These are phyloP conservation scores for Lactarius vividus DNA, from an alignment of 768 basidiomycete species.

Conservation along the genomic window DNA sequence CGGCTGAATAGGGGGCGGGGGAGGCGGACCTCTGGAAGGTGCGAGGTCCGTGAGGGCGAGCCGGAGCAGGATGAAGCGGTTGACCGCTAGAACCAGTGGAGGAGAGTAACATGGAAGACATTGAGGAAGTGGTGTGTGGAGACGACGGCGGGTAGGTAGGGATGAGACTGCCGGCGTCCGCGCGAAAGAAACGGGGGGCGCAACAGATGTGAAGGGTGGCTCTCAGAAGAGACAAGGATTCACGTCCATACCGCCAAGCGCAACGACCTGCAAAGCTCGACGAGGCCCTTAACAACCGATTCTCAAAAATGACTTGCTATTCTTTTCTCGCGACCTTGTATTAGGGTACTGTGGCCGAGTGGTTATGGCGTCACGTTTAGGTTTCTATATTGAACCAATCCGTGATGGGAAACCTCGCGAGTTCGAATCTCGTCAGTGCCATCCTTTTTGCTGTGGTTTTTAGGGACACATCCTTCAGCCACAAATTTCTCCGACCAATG, in stretches of 20 bases:
- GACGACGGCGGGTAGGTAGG: not conserved
- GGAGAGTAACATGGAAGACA: slow-evolving; percentile 19
- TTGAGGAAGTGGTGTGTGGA: not conserved
- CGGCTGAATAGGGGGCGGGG: slow-evolving; percentile 34
- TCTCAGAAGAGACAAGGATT: not conserved
- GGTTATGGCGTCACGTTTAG: slow-evolving; percentile 62
- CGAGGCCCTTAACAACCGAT: slow-evolving; percentile 16
- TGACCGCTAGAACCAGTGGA: slow-evolving; percentile 25
- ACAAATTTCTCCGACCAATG: slow-evolving; percentile 14
- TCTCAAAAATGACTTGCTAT: not conserved
- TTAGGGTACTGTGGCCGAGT: slow-evolving; percentile 55
- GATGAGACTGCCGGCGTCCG: slow-evolving; percentile 15
- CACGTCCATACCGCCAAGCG: not conserved
- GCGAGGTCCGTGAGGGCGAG: slow-evolving; percentile 54
- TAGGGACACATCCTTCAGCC: not conserved
- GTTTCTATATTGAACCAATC: slow-evolving; percentile 35
- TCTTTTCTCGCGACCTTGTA: rapidly evolving
- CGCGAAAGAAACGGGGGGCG: slow-evolving; percentile 12
- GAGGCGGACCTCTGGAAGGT: slow-evolving; percentile 43
- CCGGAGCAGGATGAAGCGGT: slow-evolving; percentile 32
- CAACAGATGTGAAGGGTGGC: not conserved
- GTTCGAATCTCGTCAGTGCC: slow-evolving; percentile 62
- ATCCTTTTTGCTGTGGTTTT: slow-evolving; percentile 28
- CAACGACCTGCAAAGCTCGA: not conserved
- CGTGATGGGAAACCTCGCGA: slow-evolving; percentile 60